Evolutionary conservation across 441 rosid genomes (phyloP).

Genomic region (Syzygium syzygioides): DNA sequence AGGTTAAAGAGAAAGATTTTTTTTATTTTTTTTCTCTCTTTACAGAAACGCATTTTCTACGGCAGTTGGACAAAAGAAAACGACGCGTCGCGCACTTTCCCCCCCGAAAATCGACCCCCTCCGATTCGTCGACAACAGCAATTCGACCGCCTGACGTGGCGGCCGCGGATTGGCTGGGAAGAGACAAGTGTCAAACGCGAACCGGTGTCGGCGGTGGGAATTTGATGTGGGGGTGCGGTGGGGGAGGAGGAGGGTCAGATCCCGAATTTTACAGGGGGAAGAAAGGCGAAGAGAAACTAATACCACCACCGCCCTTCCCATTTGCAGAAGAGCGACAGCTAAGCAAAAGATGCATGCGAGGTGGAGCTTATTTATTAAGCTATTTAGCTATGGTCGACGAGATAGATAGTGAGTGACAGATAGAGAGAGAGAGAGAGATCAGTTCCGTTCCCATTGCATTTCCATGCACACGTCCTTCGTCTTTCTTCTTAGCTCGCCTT

Average conservation of each 20-base stretch:
- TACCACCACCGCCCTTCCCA: neutral
- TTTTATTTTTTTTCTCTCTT: accelerated
- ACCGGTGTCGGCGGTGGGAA: neutral
- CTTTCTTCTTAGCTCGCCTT: neutral
- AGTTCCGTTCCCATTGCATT: neutral
- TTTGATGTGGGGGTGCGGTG: neutral
- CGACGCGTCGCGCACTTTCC: no score
- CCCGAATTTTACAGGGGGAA: neutral
- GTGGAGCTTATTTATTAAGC: neutral
- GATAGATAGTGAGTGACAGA: neutral
- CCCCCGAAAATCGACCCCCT: neutral
- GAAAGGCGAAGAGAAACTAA: neutral
- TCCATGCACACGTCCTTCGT: neutral
- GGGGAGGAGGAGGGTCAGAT: neutral
- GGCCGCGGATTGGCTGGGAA: neutral
- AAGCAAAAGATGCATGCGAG: neutral
- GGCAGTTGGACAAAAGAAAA: no score
- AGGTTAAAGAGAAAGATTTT: no score
- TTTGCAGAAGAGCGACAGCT: neutral
- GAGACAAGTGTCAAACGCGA: neutral
- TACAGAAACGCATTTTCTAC: no score
- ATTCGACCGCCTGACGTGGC: neutral
- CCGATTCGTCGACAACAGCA: neutral
- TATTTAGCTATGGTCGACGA: neutral
- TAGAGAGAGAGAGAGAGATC: neutral